Base-by-base conservation (phyloP, 805 yeast genomes). In the Starmerella powellii region DNA sequence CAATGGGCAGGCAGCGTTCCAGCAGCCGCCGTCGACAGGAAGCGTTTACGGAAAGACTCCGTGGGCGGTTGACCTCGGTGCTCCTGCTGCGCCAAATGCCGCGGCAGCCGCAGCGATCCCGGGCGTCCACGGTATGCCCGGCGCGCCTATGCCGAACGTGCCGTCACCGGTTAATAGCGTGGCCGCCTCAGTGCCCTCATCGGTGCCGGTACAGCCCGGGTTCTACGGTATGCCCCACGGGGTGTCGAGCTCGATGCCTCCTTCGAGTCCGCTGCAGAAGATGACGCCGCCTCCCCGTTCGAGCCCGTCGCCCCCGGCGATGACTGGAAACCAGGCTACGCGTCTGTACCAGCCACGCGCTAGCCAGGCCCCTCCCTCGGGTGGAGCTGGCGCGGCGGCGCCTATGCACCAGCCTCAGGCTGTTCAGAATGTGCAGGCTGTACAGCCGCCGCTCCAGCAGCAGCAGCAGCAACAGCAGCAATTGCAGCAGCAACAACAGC, bases 261-360 rank as follows among this genome's bases (percentile, higher is more conserved):
- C 35, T 12, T 19, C 39, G 21, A 23, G 27, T 6, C 37, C 46
- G 21, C 10, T 38, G 43, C 41, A 31, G 28, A 39, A 38, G 31
- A n/a, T 29, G 21, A 51, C 43, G 40, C 41, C 51, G 44, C 26
- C 34, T 6, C 41, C 37, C 16, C 44, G 31, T 6, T 27, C 49
- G n/a, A 34, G 41, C 28, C 41, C 49, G 27, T 33, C 51, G 24
- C 42, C 48, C 16, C 40, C 43, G n/a, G 30, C 44, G 20, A 20
- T 27, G 16, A 34, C 32, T 26, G 48, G 37, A 19, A 17, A n/a
- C n/a, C n/a, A n/a, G n/a, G n/a, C n/a, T n/a, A n/a, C 38, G 28
- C 40, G 46, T 3, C 34, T 35, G 34, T 41, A 31, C 31, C 24
- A 4, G 18, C 29, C 34, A 16, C 42, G 34, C 24, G 24, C 31